phyloP scores from a whole-genome alignment of 768 basidiomycete species.

The Mycena galericulata region DNA sequence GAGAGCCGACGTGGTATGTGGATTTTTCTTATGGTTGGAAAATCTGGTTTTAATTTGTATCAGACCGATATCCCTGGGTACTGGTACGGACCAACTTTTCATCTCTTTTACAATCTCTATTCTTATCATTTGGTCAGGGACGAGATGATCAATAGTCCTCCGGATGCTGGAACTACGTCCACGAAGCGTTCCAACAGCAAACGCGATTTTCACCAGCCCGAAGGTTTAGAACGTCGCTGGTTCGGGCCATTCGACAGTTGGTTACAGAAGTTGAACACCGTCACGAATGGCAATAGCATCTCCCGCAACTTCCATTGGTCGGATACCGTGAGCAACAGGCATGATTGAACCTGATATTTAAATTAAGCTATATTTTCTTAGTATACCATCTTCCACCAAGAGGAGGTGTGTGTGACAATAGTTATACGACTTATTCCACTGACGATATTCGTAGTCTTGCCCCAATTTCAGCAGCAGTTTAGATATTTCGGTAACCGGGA shows the following conservation, averaged over 20 bases:
- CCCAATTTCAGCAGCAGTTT: slow-evolving; percentile 37
- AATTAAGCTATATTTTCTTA: too few relatives aligned
- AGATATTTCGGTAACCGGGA: slow-evolving; percentile 35
- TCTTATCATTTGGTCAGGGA: slow-evolving; percentile 15
- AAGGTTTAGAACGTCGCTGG: slow-evolving; percentile 32
- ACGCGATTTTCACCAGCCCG: slow-evolving; percentile 37
- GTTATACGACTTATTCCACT: neutral
- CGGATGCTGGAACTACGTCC: slow-evolving; percentile 30
- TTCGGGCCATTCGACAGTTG: slow-evolving; percentile 35
- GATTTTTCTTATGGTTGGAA: neutral
- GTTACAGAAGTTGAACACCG: slow-evolving; percentile 37
- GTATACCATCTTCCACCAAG: slow-evolving; percentile 39
- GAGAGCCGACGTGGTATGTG: slow-evolving; percentile 29
- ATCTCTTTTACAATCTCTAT: neutral
- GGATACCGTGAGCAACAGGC: slow-evolving; percentile 8
- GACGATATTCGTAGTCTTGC: slow-evolving; percentile 24
- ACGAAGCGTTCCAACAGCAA: slow-evolving; percentile 28
- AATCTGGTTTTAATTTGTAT: neutral
- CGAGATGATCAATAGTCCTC: neutral
- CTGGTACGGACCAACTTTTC: slow-evolving; percentile 7
- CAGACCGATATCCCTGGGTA: slow-evolving; percentile 32
- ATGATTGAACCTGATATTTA: too few relatives aligned
- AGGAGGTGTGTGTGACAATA: slow-evolving; percentile 18
- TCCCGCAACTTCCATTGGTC: slow-evolving; percentile 35
- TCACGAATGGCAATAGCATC: slow-evolving; percentile 21